Evolutionary conservation across 2,329 filamentous ascomycete species (phyloP).

Genomic region (Aspergillus arachidicola): DNA sequence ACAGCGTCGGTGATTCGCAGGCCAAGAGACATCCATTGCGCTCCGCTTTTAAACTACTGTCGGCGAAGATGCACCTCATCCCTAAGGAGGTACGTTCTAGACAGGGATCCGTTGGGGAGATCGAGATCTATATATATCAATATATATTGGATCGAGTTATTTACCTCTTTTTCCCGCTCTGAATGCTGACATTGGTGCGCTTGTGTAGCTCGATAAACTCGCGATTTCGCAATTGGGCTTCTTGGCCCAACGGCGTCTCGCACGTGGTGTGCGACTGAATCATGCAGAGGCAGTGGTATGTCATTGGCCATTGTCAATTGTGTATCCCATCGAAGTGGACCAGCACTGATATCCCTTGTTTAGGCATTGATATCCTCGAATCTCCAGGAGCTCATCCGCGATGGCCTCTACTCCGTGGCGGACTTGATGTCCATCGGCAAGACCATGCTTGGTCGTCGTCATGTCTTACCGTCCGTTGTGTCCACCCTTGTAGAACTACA

Average conservation of each 20-base stretch:
- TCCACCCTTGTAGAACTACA: slow-evolving; percentile 80
- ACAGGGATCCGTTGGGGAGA: slow-evolving; percentile 1
- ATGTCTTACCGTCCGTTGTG: slow-evolving; percentile 82
- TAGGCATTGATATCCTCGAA: slow-evolving; percentile 71
- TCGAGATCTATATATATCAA: background rate
- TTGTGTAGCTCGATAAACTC: slow-evolving; percentile 85
- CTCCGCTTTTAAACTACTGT: background rate
- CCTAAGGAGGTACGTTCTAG: slow-evolving; percentile 46
- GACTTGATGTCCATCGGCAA: slow-evolving; percentile 91
- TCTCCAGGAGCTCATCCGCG: slow-evolving; percentile 93
- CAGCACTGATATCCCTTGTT: slow-evolving; percentile 10
- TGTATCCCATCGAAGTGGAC: background rate
- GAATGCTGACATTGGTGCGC: background rate
- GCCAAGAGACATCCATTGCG: slow-evolving; percentile 11
- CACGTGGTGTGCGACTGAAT: slow-evolving; percentile 84
- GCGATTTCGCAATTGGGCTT: slow-evolving; percentile 85
- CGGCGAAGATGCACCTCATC: slow-evolving; percentile 46
- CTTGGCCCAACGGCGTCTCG: slow-evolving; percentile 84
- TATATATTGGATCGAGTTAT: too few relatives aligned
- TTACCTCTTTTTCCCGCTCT: too few relatives aligned
- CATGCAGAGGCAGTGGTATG: slow-evolving; percentile 81
- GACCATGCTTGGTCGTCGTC: slow-evolving; percentile 89
- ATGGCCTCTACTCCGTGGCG: slow-evolving; percentile 89
- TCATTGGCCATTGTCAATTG: slow-evolving; percentile 1
- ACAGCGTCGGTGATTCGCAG: slow-evolving; percentile 16